phyloP scores from a whole-genome alignment of 164 flowering plant species.

The Magnolia sinica region DNA sequence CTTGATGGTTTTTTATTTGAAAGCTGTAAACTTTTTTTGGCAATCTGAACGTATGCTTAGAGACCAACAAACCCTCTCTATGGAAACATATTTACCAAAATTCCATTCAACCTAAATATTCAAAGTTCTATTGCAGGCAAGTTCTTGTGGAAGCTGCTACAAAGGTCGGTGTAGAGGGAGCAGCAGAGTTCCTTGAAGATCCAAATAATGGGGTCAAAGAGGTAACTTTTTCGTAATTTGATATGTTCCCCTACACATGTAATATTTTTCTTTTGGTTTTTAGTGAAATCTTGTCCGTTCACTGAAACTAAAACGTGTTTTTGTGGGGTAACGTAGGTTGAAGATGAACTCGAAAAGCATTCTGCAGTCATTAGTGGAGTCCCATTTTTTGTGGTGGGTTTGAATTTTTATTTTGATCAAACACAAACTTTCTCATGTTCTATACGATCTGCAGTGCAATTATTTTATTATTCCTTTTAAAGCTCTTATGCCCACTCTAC shows the following conservation, averaged over 20 bases:
- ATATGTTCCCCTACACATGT: neutral
- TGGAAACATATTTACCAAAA: neutral
- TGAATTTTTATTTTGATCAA: neutral
- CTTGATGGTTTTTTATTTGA: no score
- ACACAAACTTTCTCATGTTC: neutral
- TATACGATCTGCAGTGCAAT: neutral
- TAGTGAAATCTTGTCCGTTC: neutral
- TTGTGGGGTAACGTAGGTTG: constrained; percentile 39
- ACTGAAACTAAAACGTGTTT: neutral
- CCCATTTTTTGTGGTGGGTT: constrained; percentile 71
- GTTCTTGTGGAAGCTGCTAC: constrained; percentile 70
- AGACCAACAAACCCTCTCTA: neutral
- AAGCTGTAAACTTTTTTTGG: no score
- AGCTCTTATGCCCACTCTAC: neutral
- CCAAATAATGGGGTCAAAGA: constrained; percentile 64
- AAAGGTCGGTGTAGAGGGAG: constrained; percentile 81
- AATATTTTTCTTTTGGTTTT: neutral
- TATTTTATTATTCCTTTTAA: no score
- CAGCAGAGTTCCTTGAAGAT: constrained; percentile 72
- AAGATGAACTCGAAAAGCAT: constrained; percentile 59
- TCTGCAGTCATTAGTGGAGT: constrained; percentile 62
- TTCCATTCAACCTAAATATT: neutral
- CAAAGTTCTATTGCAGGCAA: constrained; percentile 40
- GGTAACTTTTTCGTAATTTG: constrained; percentile 31
- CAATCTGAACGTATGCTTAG: neutral